phyloP scores from a whole-genome alignment of 768 basidiomycete genomes.

The Dendrothele bispora region DNA sequence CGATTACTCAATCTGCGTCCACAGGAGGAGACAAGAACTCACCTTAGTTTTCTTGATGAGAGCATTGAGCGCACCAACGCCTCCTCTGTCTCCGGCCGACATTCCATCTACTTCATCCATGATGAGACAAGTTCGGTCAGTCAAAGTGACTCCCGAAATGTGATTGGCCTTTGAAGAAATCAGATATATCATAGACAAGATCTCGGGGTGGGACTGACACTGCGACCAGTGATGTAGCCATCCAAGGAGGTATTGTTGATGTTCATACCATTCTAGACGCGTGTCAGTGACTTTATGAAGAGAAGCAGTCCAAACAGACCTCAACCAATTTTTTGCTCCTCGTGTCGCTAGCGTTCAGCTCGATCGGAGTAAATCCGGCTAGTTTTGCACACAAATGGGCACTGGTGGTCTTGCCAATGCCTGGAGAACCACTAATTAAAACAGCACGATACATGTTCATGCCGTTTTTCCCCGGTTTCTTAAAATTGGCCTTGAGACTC shows the following conservation, averaged over 20 bases:
- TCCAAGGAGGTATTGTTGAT: conserved; percentile 88
- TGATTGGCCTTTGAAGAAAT: too few species aligned
- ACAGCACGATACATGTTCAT: conserved; percentile 87
- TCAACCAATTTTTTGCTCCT: conserved; percentile 97
- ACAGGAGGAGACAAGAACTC: too few species aligned
- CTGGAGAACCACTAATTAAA: conserved; percentile 90
- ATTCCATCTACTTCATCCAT: conserved; percentile 99
- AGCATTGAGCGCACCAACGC: conserved; percentile 89
- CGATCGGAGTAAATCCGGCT: conserved; percentile 91
- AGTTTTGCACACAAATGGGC: conserved; percentile 90
- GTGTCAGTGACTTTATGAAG: background rate
- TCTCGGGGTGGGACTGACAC: conserved; percentile 32
- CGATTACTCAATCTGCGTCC: background rate
- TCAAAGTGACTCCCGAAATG: conserved; percentile 72
- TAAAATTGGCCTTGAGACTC: conserved; percentile 76
- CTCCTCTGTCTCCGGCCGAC: conserved; percentile 96
- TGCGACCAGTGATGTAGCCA: conserved; percentile 69
- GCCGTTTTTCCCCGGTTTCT: conserved; percentile 85
- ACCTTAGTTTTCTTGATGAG: conserved; percentile 94
- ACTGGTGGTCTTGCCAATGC: conserved; percentile 96
- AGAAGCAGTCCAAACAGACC: conserved; percentile 40
- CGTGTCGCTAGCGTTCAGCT: conserved; percentile 94
- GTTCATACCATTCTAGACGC: conserved; percentile 77
- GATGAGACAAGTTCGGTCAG: conserved; percentile 82
- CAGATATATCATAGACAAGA: background rate